Percentiles rank a stretch among this genome's conserved stretches.
These are phyloP conservation scores for Skeletonema tropicum DNA, from an alignment of 108 stramenopile genomes.

Conservation along the genomic window DNA sequence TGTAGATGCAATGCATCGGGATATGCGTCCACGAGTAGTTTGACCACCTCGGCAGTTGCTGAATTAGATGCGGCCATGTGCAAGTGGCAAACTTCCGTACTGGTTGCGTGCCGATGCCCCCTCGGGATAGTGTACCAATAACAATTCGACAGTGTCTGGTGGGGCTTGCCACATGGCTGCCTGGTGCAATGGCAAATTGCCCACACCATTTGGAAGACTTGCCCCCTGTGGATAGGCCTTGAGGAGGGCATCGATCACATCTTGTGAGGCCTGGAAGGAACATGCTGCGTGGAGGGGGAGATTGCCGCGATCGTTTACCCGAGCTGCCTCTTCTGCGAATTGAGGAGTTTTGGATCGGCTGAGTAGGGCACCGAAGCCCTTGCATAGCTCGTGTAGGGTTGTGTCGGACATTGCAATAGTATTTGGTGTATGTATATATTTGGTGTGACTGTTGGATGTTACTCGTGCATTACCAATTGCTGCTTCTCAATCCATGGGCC, in stretches of 20 bases:
- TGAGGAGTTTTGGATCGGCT: slow-evolving; percentile 79
- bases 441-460: background rate
- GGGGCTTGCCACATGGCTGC: slow-evolving; percentile 91
- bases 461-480: background rate
- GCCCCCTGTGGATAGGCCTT: slow-evolving; percentile 79
- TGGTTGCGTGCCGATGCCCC: slow-evolving; percentile 87
- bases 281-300: slow-evolving; percentile 89
- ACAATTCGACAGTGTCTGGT: slow-evolving; percentile 73
- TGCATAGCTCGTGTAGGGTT: slow-evolving; percentile 86
- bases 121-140: slow-evolving; percentile 75
- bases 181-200: slow-evolving; percentile 89
- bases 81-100: slow-evolving; percentile 81
- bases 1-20: slow-evolving; percentile 88
- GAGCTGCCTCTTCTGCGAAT: slow-evolving; percentile 87
- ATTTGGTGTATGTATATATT: background rate
- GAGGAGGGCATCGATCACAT: slow-evolving; percentile 81
- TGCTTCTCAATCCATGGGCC: background rate
- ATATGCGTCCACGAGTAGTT: slow-evolving; percentile 77
- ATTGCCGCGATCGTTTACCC: slow-evolving; percentile 87
- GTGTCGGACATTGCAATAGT: slow-evolving; percentile 77
- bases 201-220: slow-evolving; percentile 77
- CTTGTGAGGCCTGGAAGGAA: slow-evolving; percentile 82
- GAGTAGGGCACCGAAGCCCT: slow-evolving; percentile 87
- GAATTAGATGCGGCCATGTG: slow-evolving; percentile 90
- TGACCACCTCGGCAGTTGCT: slow-evolving; percentile 78